Base-by-base conservation (phyloP, 495 filamentous ascomycete species). In the Tuber microsphaerosporum region DNA sequence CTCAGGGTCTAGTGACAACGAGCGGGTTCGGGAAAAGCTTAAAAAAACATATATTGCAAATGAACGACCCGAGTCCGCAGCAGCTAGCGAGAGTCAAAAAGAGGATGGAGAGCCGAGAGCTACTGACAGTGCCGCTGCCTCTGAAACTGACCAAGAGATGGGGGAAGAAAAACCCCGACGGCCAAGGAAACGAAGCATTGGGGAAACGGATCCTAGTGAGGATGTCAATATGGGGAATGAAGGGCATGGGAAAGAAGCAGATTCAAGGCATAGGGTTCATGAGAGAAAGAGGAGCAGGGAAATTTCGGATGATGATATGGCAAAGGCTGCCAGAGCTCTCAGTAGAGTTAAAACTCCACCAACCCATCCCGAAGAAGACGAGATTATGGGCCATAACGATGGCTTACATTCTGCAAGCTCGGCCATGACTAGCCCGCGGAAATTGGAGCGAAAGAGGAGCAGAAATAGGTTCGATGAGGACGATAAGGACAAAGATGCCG, bases 21-120 rank as follows among this genome's bases (percentile, higher is more conserved):
- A 83, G 46, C 73, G 69, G 72, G 81, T 83, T 26, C 77, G 81
- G 45, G 81, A 83, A 69, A 83, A 82, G 71, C 78, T 83, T 31
- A 83, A 83, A 51, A 82, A 83, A 72, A 83, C 81, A 14, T 83
- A 75, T 17, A 81, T 83, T 73, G 81, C 78, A 19, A 78, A 81
- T 78, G 75, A 75, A 22, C 75, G 69, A 39, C 81, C 81, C 65
- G 76, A 80, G 46, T 79, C 77, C 48, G 77, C 76, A 37, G 71
- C 73, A 70, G 78, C 74, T 16, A 56, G 72, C 19, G 79, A 81
- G 68, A 45, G 70, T 37, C 76, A 79, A 44, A 79, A 51, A 34
- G 42, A 73, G 43, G 76, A 79, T 65, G 72, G 72, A 34, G 71
- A 65, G 2, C 19, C 19, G 19, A 72, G 56, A 3, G 71, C 75